Percentiles rank a stretch among this genome's conserved stretches.
Evolutionary conservation across 139 green algal genomes (phyloP).

Genomic region (Haematococcus lacustris): DNA sequence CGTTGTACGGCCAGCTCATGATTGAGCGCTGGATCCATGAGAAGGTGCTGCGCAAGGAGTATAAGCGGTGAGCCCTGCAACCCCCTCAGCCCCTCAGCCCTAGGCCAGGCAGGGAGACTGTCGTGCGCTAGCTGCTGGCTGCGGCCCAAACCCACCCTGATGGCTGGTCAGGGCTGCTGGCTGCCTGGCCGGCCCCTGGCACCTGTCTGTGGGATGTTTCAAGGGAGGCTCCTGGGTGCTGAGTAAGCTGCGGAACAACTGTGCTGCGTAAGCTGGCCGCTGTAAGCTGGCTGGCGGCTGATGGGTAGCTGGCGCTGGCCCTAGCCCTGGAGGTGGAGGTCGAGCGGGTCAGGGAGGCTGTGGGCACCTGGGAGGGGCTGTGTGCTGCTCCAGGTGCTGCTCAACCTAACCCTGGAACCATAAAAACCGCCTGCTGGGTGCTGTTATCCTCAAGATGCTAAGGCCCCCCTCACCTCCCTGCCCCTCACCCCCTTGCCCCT

Average conservation of each 20-base stretch:
- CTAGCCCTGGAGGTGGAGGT: no score
- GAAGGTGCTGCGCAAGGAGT: not conserved
- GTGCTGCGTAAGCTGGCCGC: no score
- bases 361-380: no score
- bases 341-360: no score
- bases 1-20: slow-evolving; percentile 19
- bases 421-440: not conserved
- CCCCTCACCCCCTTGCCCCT: not conserved
- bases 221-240: not conserved
- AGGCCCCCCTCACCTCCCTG: not conserved
- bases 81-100: not conserved
- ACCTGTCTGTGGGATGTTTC: not conserved
- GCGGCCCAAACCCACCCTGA: not conserved
- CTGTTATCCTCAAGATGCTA: not conserved
- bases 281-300: no score
- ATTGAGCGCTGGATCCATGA: slow-evolving; percentile 18
- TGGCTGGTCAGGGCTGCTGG: not conserved
- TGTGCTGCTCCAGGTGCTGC: not conserved
- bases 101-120: not conserved
- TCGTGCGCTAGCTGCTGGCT: not conserved
- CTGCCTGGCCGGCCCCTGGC: not conserved
- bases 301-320: no score
- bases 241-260: not conserved
- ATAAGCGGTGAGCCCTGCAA: not conserved
- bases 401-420: not conserved